Base-by-base conservation (phyloP, 2,329 filamentous ascomycete species). In the Epichloe coenophiala region DNA sequence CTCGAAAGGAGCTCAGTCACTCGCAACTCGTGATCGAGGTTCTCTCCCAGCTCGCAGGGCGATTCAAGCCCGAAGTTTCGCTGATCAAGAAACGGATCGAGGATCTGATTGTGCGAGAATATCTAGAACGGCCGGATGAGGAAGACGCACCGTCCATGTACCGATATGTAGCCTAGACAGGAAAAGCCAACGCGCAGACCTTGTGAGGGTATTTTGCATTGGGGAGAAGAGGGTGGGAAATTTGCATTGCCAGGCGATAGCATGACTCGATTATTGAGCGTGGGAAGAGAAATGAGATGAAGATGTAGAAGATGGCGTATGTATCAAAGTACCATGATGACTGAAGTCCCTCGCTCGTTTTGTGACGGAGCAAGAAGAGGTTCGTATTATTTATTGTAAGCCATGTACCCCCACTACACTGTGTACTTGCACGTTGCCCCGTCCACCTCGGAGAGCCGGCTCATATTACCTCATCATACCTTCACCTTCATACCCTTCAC, bases 71-170 rank as follows among this genome's bases (percentile, higher is more conserved):
- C 0, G 85, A 90, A 51, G 75, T 90, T 37, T 73, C 75, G 33
- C 80, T 90, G 68, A 83, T 91, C 68, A 91, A 91, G 73, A 83
- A 80, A 63, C 80, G 82, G n/a, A 84, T 91, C 53, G 86, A 90
- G 63, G 82, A 82, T 55, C 70, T 91, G 47, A 86, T 91, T 47
- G 77, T 80, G 53, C 75, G 85, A 54, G 86, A 91, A 61, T 91
- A 90, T 57, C 71, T 91, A 19, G 86, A 89, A 68, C 78, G 86
- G 4, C 65, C 66, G 5, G 75, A 85, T 13, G 86, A 88, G 44
- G 81, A 81, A 9, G 75, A 72, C n/a, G 75, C 75, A 33, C 66
- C 78, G 5, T 77, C 84, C 36, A 75, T 76, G 11, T 90, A 90
- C 64, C 74, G 77, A 54, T 90, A 90, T 59, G 65, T 89, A 38